Base-by-base conservation (phyloP, 2,329 filamentous ascomycete species). In the Epichloe brachyelytri region DNA sequence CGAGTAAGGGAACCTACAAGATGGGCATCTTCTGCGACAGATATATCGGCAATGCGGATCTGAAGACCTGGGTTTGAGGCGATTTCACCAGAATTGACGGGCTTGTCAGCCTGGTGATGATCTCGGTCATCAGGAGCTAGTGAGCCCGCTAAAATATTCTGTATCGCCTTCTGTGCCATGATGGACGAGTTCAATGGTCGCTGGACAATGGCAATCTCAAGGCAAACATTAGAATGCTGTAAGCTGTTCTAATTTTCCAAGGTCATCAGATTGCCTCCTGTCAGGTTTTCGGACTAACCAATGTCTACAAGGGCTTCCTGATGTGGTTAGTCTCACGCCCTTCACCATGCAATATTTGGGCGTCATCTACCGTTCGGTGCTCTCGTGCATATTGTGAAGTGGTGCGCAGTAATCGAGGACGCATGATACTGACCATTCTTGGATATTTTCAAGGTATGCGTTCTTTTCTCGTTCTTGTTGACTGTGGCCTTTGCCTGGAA, bases 41-140 rank as follows among this genome's bases (percentile, higher is more conserved):
- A 45, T 0, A 43, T 4, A 0, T 53, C 41, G 0, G 62, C 58
- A 12, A 66, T 52, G n/a, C 43, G 52, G 8, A 65, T 55, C 15
- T 49, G 17, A 26, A 58, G 46, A 7, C 45, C 26, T 15, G 44
- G 5, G 3, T 2, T 33, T 37, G 49, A 43, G 30, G 30, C 33
- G 10, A 26, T 30, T 40, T 22, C 36, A 40, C 10, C 37, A 19
- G 37, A 19, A 34, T n/a, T 5, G 20, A 19, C 17, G 22, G 22
- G 30, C 36, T 15, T 46, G 11, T 17, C 33, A 38, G 36, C 36
- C n/a, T 12, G 17, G 39, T 19, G 11, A 20, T 38, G 19, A 17
- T 14, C 6, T 26, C 6, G 34, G 19, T 22, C 33, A n/a, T 47
- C 20, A 46, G 45, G 17, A 22, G 45, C 45, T 34, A 46, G 7